Conservation (phyloP, 2,329 filamentous ascomycete genomes). For the Fulvia fulva region DNA sequence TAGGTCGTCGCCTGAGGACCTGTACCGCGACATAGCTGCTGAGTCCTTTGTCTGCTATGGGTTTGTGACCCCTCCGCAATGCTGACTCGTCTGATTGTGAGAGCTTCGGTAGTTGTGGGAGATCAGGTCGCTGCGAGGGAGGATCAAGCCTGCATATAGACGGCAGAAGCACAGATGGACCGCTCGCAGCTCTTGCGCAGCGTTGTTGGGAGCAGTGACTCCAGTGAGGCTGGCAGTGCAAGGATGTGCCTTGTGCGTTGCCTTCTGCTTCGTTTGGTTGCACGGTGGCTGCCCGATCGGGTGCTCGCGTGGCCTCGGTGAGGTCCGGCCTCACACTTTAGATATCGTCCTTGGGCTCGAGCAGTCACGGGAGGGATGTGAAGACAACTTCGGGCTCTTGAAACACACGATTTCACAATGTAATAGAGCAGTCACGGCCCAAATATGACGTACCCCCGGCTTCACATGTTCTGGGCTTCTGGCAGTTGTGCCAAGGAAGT, state of each 20-base stretch:
- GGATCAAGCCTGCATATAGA: neutral
- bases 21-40: constrained; percentile 26
- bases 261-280: neutral
- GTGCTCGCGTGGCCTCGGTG: neutral
- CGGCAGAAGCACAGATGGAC: neutral
- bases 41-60: neutral
- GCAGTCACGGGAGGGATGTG: neutral
- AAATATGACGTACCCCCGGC: neutral
- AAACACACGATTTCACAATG: neutral
- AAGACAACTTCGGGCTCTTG: neutral
- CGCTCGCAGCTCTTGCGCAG: constrained; percentile 4
- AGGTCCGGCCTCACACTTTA: neutral
- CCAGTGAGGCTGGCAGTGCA: constrained; percentile 8
- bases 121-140: neutral
- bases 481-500: neutral
- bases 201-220: constrained; percentile 1
- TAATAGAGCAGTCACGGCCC: neutral
- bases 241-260: constrained; percentile 3
- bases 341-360: neutral
- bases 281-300: constrained; percentile 3
- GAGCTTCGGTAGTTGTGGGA: neutral
- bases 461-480: neutral
- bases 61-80: constrained; percentile 2
- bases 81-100: neutral
- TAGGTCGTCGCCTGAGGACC: constrained; percentile 40